Base-by-base conservation (phyloP, 805 yeast genomes). In the Saccharomycopsis selenospora region DNA sequence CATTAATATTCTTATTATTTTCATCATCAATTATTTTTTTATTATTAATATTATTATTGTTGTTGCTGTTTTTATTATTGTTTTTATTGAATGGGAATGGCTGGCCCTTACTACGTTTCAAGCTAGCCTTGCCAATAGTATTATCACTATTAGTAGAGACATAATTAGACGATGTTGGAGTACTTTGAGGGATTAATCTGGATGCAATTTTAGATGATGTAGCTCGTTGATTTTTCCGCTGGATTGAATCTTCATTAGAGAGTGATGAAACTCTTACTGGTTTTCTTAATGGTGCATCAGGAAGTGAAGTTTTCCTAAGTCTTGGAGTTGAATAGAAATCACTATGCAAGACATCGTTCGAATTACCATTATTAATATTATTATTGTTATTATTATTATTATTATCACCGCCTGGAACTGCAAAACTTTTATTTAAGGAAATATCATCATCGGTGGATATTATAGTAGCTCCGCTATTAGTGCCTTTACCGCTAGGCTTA, bases 171-270 rank as follows among this genome's bases (percentile, higher is more conserved):
- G n/a, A 6, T 27, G 53, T 44, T 11, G 52, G 47, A 3, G 63
- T 50, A 2, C 76, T 74, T 36, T 71, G 76, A 4, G 73, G 64
- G 6, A 70, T 68, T 30, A 75, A 61, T 44, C 79, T 61, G 7
- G 79, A 73, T 1, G 77, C 72, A 8, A 74, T 71, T 50, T 66
- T 69, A 0, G 79, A 65, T 38, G 72, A 67, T 0, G 71, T 66
- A 25, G 66, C 57, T 50, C 70, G 62, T 36, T 61, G 49, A 3
- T 48, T 48, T 6, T 13, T 33, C 45, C 60, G 56, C 47, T 56
- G 59, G 29, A 57, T 53, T 2, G 58, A 48, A 18, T 61, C 65
- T 2, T 61, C 59, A 18, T 52, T 55, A 27, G 55, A 59, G 5
- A 48, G 38, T 1, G 51, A 36, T 7, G 53, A 45, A 17, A 42